Evolutionary conservation across 78 protist species (phyloP).

Genomic region (Protostelium mycophagum): DNA sequence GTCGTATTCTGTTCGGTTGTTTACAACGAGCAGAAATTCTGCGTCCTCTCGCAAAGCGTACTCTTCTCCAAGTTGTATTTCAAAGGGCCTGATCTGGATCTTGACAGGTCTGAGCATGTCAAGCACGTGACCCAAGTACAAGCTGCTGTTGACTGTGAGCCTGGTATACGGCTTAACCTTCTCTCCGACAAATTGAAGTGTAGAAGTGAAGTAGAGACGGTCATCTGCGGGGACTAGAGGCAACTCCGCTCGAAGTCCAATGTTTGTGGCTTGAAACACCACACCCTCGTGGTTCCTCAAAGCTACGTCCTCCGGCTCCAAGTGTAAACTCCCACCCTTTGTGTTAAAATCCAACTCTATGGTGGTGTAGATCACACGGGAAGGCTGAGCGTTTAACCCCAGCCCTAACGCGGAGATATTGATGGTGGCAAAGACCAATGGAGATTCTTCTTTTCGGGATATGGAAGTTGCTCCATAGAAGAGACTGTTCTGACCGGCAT

Average conservation of each 20-base stretch:
- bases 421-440: conserved; percentile 21
- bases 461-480: conserved; percentile 36
- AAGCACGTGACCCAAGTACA: conserved; percentile 42
- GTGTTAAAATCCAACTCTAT: conserved; percentile 7
- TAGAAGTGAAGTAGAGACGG: neutral
- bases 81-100: conserved; percentile 47
- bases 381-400: conserved; percentile 13
- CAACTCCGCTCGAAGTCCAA: conserved; percentile 17
- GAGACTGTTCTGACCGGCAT: conserved; percentile 30
- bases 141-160: conserved; percentile 6
- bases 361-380: conserved; percentile 28
- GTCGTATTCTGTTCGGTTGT: conserved; percentile 31
- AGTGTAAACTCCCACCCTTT: conserved; percentile 17
- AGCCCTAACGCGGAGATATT: conserved; percentile 20
- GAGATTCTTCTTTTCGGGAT: conserved; percentile 21
- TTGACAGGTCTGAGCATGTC: conserved; percentile 30
- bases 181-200: conserved; percentile 14
- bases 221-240: neutral
- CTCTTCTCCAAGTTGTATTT: conserved; percentile 36
- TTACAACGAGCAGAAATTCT: conserved; percentile 18
- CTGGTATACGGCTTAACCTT: conserved; percentile 41
- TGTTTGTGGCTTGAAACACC: conserved; percentile 4
- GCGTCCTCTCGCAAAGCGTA: no score
- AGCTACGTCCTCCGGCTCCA: conserved; percentile 20
- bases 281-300: conserved; percentile 20